Evolutionary conservation across 345 rosid species (phyloP).

Genomic region (Citrus inodora): DNA sequence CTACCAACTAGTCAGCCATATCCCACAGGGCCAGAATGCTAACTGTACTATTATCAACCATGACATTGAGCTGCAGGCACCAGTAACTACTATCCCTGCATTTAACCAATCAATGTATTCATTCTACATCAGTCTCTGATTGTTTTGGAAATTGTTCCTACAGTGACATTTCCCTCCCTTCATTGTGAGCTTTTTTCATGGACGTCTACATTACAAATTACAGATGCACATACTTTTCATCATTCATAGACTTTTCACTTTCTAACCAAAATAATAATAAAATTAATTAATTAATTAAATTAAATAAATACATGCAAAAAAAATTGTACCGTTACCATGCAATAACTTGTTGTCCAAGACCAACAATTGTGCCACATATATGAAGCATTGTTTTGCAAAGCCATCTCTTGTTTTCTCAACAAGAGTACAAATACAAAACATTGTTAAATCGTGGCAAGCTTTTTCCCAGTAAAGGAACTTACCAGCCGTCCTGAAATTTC

Average conservation of each 20-base stretch:
- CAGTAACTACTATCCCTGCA: not conserved
- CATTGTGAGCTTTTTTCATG: not conserved
- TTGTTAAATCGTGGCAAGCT: not conserved
- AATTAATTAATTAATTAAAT: not conserved
- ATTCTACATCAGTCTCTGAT: not conserved
- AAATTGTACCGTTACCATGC: too few relatives aligned
- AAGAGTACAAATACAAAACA: not conserved
- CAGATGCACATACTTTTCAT: not conserved
- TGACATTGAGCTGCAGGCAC: not conserved
- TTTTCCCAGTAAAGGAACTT: constrained; percentile 14
- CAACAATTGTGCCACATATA: not conserved
- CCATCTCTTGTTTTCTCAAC: not conserved
- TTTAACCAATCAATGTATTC: not conserved
- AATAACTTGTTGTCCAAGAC: not conserved
- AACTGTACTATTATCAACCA: not conserved
- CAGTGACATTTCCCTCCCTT: not conserved
- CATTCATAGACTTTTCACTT: not conserved
- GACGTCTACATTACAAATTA: not conserved
- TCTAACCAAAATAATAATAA: too few relatives aligned
- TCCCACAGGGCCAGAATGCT: not conserved
- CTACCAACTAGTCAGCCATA: not conserved
- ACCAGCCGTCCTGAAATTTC: constrained; percentile 99
- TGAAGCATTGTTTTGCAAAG: not conserved
- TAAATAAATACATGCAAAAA: not conserved
- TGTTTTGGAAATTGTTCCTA: not conserved